Evolutionary conservation across 164 flowering plant genomes (phyloP), one percentile per base, ranked within the genome.

Genomic region (Dillenia suffruticosa): DNA sequence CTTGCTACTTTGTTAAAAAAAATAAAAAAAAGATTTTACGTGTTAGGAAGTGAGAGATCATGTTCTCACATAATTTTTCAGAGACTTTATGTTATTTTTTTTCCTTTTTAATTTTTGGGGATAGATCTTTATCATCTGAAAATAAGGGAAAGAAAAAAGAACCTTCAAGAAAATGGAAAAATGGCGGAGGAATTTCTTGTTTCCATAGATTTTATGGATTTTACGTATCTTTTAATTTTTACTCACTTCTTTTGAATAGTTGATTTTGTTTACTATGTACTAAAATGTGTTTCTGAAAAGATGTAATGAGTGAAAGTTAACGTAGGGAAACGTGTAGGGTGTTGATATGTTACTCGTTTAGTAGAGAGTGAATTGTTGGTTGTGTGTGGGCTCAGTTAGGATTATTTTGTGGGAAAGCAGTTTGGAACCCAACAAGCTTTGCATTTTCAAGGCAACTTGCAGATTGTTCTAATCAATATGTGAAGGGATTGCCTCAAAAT

Each of bases 381-480:
- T 78, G 72, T 72, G 54, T 78, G 77, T 75, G 72, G 82, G 82
- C 77, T 75, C 82, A 75, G 77, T 58, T 67, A 51, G 79, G 76
- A 68, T 53, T 72, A 19, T 75, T 49, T 72, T 60, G 57, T 73
- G 79, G 73, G 62, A 79, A 75, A 72, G 79, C 72, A 57, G 51
- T 78, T 70, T 79, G 79, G 58, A 78, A 70, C 66, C 55, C 58
- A 60, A 72, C 79, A 49, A 70, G 82, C 77, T 65, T 49, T 63
- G 76, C 72, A 58, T 67, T 77, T 54, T 55, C 76, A 12, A 77
- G 76, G 68, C 65, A 63, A 72, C 57, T 55, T 50, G 49, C 68
- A 50, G 75, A 72, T 62, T 72, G 72, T 62, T 60, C 79, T 63
- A 72, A 61, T 72, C 55, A 72, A 45, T 73, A 64, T 71, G 63